phyloP scores from a whole-genome alignment of 148 eudicot genomes.

The Vaccinium darrowii region DNA sequence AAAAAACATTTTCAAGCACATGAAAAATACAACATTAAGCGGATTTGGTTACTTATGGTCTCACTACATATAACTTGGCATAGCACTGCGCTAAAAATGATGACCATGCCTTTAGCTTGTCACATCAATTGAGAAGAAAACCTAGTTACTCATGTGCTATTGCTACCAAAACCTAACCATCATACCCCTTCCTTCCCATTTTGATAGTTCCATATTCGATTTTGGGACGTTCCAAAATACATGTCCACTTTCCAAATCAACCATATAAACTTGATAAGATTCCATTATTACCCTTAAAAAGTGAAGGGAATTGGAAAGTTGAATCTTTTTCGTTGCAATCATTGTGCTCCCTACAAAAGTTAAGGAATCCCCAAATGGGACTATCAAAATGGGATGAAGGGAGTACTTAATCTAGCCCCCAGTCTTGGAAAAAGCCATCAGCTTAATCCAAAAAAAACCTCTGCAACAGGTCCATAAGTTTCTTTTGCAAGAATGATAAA shows the following conservation, averaged over 20 bases:
- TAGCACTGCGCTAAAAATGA: neutral
- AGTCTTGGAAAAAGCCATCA: neutral
- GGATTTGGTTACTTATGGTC: neutral
- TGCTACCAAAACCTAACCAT: constrained; percentile 1
- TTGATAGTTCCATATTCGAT: no score
- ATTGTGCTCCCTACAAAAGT: no score
- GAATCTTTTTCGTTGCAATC: no score
- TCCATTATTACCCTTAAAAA: no score
- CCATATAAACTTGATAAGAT: no score
- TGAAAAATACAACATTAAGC: neutral
- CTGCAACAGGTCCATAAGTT: neutral
- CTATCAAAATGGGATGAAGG: no score
- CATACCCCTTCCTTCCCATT: neutral
- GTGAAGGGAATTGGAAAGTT: no score
- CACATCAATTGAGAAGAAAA: neutral
- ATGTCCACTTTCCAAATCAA: no score
- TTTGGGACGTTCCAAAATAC: no score
- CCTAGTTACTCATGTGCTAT: neutral
- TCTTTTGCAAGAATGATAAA: neutral
- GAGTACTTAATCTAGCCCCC: constrained; percentile 1
- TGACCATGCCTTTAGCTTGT: neutral
- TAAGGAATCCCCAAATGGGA: no score
- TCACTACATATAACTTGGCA: neutral
- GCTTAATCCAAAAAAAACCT: neutral
- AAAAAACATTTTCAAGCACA: neutral